phyloP scores from a whole-genome alignment of 2,329 filamentous ascomycete genomes.

The Ceratocystis cacaofunesta region DNA sequence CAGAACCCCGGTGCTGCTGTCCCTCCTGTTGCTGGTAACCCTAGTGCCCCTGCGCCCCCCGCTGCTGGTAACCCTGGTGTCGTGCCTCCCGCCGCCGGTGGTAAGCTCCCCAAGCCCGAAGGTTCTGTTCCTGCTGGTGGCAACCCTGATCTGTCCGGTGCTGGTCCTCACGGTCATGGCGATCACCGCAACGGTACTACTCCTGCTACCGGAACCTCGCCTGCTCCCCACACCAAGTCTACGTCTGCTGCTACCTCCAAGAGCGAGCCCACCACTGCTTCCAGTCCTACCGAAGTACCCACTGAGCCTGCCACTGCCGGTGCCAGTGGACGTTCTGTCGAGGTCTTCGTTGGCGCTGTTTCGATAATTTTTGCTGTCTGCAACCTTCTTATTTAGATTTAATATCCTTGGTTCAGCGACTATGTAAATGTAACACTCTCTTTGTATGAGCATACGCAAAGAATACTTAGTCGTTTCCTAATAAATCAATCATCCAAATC shows the following conservation, averaged over 20 bases:
- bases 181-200: background rate
- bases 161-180: background rate
- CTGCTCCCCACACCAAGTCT: background rate
- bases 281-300: background rate
- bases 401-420: background rate
- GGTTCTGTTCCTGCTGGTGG: background rate
- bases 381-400: background rate
- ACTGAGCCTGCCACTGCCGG: conserved; percentile 8
- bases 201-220: background rate
- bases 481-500: background rate
- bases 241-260: background rate
- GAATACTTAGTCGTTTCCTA: background rate
- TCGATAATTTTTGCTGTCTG: conserved; percentile 9
- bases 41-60: background rate
- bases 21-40: background rate
- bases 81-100: background rate
- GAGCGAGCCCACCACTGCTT: background rate
- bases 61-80: background rate
- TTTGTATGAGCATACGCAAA: background rate
- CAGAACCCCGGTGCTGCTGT: background rate
- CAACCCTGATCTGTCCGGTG: background rate
- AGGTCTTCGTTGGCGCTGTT: background rate
- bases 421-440: background rate
- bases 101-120: background rate
- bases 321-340: background rate